Evolutionary conservation across 768 basidiomycete genomes (phyloP).

Genomic region (Crucibulum laeve): DNA sequence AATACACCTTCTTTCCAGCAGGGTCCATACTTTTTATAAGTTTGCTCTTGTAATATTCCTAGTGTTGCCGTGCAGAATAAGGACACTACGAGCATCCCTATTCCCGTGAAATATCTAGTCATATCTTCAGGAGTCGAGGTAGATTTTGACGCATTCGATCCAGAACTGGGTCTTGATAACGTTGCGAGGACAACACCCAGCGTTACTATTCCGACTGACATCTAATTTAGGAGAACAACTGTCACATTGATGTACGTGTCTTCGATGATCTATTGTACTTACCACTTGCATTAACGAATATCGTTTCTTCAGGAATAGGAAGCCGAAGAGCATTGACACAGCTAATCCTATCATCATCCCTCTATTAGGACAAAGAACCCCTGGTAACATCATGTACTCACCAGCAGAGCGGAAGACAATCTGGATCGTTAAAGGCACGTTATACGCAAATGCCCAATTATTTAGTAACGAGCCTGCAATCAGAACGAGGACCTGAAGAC

Average conservation of each 20-base stretch:
- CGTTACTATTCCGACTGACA: slow-evolving; percentile 64
- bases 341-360: slow-evolving; percentile 48
- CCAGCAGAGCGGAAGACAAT: slow-evolving; percentile 87
- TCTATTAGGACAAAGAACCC: slow-evolving; percentile 3
- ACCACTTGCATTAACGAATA: slow-evolving; percentile 65
- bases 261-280: slow-evolving; percentile 15
- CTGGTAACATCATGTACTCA: slow-evolving; percentile 19
- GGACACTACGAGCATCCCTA: slow-evolving; percentile 62
- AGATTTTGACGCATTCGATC: slow-evolving; percentile 14
- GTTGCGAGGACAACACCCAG: slow-evolving; percentile 71
- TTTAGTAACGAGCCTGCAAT: slow-evolving; percentile 68
- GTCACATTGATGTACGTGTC: neutral
- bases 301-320: slow-evolving; percentile 49
- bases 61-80: slow-evolving; percentile 64
- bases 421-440: slow-evolving; percentile 72
- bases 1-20: slow-evolving; percentile 84
- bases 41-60: slow-evolving; percentile 74
- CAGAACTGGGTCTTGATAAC: slow-evolving; percentile 46
- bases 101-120: slow-evolving; percentile 55
- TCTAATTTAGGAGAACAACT: slow-evolving; percentile 26
- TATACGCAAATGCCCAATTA: slow-evolving; percentile 76
- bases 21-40: slow-evolving; percentile 69
- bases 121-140: slow-evolving; percentile 26
- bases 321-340: slow-evolving; percentile 74
- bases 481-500: slow-evolving; percentile 65